phyloP scores from a whole-genome alignment of 176 grass and related monocot genomes.

The Oryza brachyantha region DNA sequence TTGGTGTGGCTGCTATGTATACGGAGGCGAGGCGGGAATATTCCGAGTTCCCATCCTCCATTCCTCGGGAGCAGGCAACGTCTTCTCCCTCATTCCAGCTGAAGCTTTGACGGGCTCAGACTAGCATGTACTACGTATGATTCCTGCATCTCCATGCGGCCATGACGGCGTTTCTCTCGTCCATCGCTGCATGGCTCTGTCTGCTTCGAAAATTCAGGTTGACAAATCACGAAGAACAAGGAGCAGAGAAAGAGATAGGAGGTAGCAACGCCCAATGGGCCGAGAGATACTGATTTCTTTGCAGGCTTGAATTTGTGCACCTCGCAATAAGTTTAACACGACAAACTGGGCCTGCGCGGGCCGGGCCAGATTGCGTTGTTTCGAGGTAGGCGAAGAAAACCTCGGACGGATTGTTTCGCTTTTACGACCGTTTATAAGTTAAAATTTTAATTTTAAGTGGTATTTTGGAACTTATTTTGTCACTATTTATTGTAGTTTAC shows the following conservation, averaged over 20 bases:
- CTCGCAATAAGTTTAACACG: background rate
- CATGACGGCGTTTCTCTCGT: background rate
- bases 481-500: too few species aligned
- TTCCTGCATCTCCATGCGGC: background rate
- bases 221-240: background rate
- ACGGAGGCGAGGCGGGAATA: constrained; percentile 19
- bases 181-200: background rate
- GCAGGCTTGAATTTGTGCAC: background rate
- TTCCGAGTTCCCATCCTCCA: constrained; percentile 5
- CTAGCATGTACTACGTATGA: background rate
- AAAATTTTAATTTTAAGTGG: too few species aligned
- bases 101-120: constrained; percentile 27
- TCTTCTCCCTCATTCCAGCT: background rate
- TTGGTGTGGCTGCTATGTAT: constrained; percentile 24
- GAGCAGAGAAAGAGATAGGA: background rate
- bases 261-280: background rate
- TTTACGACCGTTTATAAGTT: too few species aligned
- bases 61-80: constrained; percentile 4
- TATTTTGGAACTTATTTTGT: too few species aligned
- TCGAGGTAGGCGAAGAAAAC: background rate
- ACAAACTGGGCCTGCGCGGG: background rate
- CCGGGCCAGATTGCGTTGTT: background rate
- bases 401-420: too few species aligned
- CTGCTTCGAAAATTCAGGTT: background rate
- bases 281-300: background rate